A percentile compares a stretch with the other conserved stretches of the same genome.
Conservation (phyloP, 345 rosid species). For the Salix udensis region DNA sequence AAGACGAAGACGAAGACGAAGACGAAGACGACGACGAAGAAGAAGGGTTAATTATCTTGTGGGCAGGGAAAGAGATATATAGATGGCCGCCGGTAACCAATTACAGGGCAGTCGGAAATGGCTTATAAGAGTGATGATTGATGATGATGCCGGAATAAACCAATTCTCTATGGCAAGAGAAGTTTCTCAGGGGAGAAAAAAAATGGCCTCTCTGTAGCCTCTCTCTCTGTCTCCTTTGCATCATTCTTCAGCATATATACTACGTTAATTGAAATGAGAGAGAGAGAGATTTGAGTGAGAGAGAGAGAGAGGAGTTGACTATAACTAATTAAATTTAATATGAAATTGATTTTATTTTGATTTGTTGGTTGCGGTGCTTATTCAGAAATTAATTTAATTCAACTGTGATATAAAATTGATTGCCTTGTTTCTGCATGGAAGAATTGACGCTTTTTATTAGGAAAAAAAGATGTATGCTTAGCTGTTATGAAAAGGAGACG, state of each 20-base stretch:
- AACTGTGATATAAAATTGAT: background rate
- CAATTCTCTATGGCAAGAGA: background rate
- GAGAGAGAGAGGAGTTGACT: no score
- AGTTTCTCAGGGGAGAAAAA: background rate
- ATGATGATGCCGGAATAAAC: background rate
- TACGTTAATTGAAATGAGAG: no score
- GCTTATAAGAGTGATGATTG: background rate
- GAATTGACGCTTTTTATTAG: background rate
- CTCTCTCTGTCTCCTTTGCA: background rate
- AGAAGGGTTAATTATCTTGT: background rate
- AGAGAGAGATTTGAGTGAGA: no score
- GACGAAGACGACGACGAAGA: no score
- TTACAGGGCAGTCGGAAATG: background rate
- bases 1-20: no score
- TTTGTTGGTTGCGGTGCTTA: background rate
- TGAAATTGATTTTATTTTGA: no score
- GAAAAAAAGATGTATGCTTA: background rate
- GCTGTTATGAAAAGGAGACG: background rate
- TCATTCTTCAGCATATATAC: background rate
- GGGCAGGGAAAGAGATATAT: background rate
- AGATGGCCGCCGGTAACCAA: background rate
- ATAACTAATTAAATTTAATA: no score
- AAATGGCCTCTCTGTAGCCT: background rate
- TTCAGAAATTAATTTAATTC: no score
- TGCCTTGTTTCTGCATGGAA: background rate